A percentile compares a stretch with the other conserved stretches of the same genome.
Evolutionary conservation across 306 rosid genomes (phyloP).

Genomic region (Cotoneaster glaucophyllus): DNA sequence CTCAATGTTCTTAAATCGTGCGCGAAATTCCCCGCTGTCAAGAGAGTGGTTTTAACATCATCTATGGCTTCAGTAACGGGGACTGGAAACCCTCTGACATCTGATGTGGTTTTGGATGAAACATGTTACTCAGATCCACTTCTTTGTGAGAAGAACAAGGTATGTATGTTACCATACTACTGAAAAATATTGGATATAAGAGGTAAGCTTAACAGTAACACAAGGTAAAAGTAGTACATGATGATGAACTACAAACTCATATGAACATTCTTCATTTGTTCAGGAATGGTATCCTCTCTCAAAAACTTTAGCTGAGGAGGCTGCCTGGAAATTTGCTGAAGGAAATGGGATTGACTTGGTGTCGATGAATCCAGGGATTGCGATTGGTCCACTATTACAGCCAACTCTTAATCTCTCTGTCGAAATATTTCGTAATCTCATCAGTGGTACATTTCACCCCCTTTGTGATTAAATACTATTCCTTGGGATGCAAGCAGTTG

Average conservation of each 20-base stretch:
- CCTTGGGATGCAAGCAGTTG: not conserved
- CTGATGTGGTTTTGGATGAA: conserved; percentile 15
- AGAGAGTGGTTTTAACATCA: conserved; percentile 21
- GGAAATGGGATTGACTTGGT: conserved; percentile 21
- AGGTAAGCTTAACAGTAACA: not conserved
- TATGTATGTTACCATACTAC: not conserved
- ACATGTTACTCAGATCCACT: conserved; percentile 16
- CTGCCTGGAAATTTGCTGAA: conserved; percentile 21
- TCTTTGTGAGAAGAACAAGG: conserved; percentile 7
- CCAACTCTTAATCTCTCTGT: conserved; percentile 1
- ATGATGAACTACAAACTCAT: not conserved
- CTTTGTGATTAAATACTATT: no score
- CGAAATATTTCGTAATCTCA: not conserved
- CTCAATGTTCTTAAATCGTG: conserved; percentile 19
- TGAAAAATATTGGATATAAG: not conserved
- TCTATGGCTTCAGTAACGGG: conserved; percentile 2
- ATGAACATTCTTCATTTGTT: not conserved
- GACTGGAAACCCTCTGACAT: conserved; percentile 2
- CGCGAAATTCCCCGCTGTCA: not conserved
- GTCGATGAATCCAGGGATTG: not conserved
- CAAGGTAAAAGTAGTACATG: not conserved
- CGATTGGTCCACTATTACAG: conserved; percentile 21
- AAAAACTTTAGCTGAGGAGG: conserved; percentile 19
- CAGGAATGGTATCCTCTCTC: conserved; percentile 22
- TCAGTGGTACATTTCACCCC: not conserved